Evolutionary conservation across 2,329 filamentous ascomycete species (phyloP).

Genomic region (Gyromitra esculenta): DNA sequence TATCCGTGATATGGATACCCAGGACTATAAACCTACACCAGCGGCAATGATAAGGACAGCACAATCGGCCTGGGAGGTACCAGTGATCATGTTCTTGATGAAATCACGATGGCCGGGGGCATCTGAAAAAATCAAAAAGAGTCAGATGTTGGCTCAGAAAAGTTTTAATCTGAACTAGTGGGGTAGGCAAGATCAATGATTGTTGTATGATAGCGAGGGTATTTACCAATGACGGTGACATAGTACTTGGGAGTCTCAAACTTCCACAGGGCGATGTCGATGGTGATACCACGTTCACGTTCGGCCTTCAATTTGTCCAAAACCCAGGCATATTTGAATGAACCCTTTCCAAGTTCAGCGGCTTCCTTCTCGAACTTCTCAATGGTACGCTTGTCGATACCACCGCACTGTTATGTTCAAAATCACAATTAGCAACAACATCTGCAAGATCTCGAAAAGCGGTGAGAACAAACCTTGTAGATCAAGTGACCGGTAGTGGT

Average conservation of each 20-base stretch:
- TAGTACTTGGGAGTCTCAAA: conserved; percentile 99
- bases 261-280: conserved; percentile 99
- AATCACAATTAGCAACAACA: conserved; percentile 2
- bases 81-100: conserved; percentile 99
- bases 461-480: conserved; percentile 73
- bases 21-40: conserved; percentile 64
- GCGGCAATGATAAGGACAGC: conserved; percentile 99
- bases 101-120: conserved; percentile 99
- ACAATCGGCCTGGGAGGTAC: conserved; percentile 99
- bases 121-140: conserved; percentile 65
- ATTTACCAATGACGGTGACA: conserved; percentile 93
- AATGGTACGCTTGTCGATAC: conserved; percentile 99
- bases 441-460: background rate
- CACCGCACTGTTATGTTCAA: conserved; percentile 76
- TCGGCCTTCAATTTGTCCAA: conserved; percentile 99
- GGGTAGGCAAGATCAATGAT: conserved; percentile 6
- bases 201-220: conserved; percentile 26
- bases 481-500: conserved; percentile 98
- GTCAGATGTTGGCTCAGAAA: conserved; percentile 23
- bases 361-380: conserved; percentile 99
- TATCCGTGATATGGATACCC: background rate
- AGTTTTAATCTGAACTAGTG: conserved; percentile 9
- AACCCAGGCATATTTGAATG: conserved; percentile 99
- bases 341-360: conserved; percentile 98
- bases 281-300: conserved; percentile 99